Base-by-base conservation (phyloP, 1,284 basidiomycete genomes). In the Microbotryum lychnidis-dioicae region DNA sequence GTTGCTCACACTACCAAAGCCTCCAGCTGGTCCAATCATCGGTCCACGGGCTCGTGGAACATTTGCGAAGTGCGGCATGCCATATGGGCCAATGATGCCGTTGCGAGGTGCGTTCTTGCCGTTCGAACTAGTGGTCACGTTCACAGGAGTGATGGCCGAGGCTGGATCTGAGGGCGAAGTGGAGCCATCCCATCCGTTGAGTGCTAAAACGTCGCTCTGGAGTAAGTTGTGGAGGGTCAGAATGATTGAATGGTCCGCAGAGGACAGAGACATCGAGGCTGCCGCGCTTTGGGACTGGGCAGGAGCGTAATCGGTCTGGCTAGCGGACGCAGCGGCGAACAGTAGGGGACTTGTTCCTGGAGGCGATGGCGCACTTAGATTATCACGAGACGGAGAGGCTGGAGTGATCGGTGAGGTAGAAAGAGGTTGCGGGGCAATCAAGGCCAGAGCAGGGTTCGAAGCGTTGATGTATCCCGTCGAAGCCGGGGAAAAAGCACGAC, bases 221-320 rank as follows among this genome's bases (percentile, higher is more conserved):
- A 68, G 65, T 49, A 68, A 61, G 16, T 61, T 63, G 57, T 68
- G 66, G 18, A 67, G 56, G 6, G 66, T n/a, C 20, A 29, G 21
- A 42, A 18, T 14, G 16, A 10, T 42, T 53, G 51, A 18, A 1
- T 33, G 51, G 31, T 53, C 51, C 48, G 48, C 21, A 50, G 37
- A 42, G 37, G 16, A 42, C 12, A 3, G 37, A 42, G 37, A 42
- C 37, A 18, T 42, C 37, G 37, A 42, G 6, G 16, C 16, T 12
- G 16, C 12, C 16, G 37, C 37, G 37, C 12, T 42, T 42, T 42
- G 37, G 37, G 37, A 12, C 37, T 16, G 37, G 12, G 37, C 14
- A 42, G 16, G 37, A 42, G 37, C 37, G 37, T 42, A 10, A 12
- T 42, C 37, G 37, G 16, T 42, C 37, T 6, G 37, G 37, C 37